Evolutionary conservation across 1,284 basidiomycete genomes (phyloP).

Genomic region (Apiotrichum laibachii): DNA sequence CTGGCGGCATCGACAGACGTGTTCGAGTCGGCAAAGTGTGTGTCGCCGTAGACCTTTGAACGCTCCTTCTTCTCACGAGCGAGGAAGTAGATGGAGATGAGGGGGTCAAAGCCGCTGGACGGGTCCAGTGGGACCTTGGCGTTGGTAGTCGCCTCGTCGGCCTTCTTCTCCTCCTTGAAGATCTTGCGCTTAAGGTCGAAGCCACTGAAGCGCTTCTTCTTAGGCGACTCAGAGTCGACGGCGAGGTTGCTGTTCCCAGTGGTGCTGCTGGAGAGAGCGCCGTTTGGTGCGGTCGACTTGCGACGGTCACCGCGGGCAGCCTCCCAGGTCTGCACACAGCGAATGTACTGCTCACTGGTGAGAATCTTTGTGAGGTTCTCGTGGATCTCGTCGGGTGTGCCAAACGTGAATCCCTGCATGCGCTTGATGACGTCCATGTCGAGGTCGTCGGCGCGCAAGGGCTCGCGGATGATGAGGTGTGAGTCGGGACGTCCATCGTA

Average conservation of each 20-base stretch:
- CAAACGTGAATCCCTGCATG: slow-evolving; percentile 98
- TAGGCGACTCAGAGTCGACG: slow-evolving; percentile 38
- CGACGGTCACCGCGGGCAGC: slow-evolving; percentile 57
- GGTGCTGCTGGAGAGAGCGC: slow-evolving; percentile 12
- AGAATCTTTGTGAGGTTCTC: slow-evolving; percentile 69
- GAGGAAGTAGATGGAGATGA: slow-evolving; percentile 94
- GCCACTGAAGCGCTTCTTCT: slow-evolving; percentile 71
- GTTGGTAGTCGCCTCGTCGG: slow-evolving; percentile 30
- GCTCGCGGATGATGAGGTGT: slow-evolving; percentile 83
- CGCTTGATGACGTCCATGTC: slow-evolving; percentile 80
- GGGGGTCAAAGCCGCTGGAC: slow-evolving; percentile 86
- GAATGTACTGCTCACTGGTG: slow-evolving; percentile 71
- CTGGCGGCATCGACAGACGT: slow-evolving; percentile 53
- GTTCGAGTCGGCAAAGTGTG: slow-evolving; percentile 90
- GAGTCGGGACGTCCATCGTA: slow-evolving; percentile 75
- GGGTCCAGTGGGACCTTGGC: slow-evolving; percentile 65
- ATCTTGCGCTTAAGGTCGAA: slow-evolving; percentile 95
- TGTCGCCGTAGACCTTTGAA: slow-evolving; percentile 86
- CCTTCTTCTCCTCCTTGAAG: slow-evolving; percentile 59
- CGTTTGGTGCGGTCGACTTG: slow-evolving; percentile 16
- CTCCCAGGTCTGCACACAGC: slow-evolving; percentile 75
- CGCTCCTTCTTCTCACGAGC: slow-evolving; percentile 93
- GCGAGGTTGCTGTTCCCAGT: not conserved
- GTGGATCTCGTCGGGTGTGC: slow-evolving; percentile 80
- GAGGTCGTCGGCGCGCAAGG: slow-evolving; percentile 79